A percentile compares a stretch with the other conserved stretches of the same genome.
Evolutionary conservation across 495 filamentous ascomycete species (phyloP).

Genomic region (Hyaloscypha finlandica): DNA sequence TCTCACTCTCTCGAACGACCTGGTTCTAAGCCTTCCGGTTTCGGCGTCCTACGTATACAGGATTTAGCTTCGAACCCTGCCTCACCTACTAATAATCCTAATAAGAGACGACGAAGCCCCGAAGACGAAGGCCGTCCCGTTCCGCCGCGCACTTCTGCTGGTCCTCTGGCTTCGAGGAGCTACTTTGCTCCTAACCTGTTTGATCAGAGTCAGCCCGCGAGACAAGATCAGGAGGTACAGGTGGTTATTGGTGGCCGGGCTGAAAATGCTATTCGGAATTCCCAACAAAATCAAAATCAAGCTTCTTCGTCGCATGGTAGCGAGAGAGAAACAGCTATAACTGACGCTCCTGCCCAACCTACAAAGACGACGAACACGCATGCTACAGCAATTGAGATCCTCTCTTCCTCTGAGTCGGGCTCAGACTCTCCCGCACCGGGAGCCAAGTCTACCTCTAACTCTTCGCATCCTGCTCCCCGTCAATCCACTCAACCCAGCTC

Average conservation of each 20-base stretch:
- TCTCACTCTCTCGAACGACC: background rate
- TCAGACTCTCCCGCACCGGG: background rate
- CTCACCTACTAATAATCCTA: constrained; percentile 1
- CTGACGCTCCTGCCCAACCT: background rate
- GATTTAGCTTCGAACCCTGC: background rate
- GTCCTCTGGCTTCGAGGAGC: too few species aligned
- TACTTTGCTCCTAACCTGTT: background rate
- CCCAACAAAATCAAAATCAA: too few species aligned
- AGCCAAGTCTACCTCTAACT: background rate
- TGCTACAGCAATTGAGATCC: background rate
- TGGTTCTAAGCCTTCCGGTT: background rate
- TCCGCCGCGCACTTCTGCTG: background rate
- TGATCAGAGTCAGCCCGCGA: background rate
- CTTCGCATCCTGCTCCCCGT: too few species aligned
- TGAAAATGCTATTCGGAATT: background rate
- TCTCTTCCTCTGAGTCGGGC: background rate
- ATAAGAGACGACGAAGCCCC: constrained; percentile 4
- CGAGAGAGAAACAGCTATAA: background rate
- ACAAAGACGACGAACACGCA: background rate
- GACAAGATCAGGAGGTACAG: background rate
- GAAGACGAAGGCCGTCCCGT: background rate
- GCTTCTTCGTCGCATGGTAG: too few species aligned
- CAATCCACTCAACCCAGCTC: too few species aligned
- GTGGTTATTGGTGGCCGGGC: background rate
- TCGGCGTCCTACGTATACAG: background rate